Evolutionary conservation across 2,329 filamentous ascomycete genomes (phyloP), one percentile per base, ranked within the genome.

Genomic region (Calonectria leucothoes): DNA sequence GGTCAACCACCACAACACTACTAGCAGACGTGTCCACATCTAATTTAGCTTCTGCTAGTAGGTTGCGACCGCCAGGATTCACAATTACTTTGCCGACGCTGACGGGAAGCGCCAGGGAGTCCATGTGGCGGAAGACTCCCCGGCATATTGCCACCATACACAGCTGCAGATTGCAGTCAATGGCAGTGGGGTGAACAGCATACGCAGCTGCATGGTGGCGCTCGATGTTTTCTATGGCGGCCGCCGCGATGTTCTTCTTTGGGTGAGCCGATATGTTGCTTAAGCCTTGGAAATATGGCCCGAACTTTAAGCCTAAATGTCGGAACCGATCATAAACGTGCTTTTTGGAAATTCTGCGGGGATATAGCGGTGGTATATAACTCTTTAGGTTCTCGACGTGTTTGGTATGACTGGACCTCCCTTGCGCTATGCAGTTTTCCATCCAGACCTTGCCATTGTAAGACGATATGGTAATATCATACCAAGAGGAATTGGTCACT

Each of bases 381-480:
- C 6, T 37, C n/a, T 20, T 3, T 42, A 17, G 6, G 6, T 25
- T 15, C 8, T 42, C 6, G 17, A 23, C 25, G 6, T 27, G 20
- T 14, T 11, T 20, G 8, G 6, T 23, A 23, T 27, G 15, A 10
- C 25, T n/a, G 31, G 42, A 14, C 14, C 12, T 27, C 37, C 69
- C 69, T 29, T 74, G 59, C 14, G 66, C 69, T 8, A 33, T 25
- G 65, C 78, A 82, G 20, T 79, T 75, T 69, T 78, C 77, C 3
- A 52, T 77, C 79, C 78, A 81, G 7, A 64, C 27, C 23, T 45
- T 15, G 10, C 76, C 76, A 66, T 78, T 75, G 49, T 77, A 66
- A 1, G 77, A 78, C 15, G 70, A 37, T 52, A 85, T 77, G 11
- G 74, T 79, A 25, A 84, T 84, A 20, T 83, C 80, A 73, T 78